Evolutionary conservation across 768 basidiomycete species (phyloP).

Genomic region (Leccinum incarnatum): DNA sequence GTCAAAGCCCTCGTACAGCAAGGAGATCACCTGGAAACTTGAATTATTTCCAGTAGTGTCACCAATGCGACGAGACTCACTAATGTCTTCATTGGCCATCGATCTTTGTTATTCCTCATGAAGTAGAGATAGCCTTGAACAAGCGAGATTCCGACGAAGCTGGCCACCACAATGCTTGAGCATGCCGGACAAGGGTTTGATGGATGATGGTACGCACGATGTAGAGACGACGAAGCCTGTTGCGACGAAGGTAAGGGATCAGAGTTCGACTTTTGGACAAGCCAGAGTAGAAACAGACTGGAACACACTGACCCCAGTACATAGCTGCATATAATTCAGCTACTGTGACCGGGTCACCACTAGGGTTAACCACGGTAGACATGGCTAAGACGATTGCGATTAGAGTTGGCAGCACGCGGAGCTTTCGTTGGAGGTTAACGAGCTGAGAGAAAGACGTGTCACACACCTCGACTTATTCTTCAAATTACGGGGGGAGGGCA

Average conservation of each 20-base stretch:
- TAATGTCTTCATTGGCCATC: slow-evolving; percentile 12
- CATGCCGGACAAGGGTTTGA: not conserved
- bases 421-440: not conserved
- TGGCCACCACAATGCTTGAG: not conserved
- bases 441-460: not conserved
- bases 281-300: not conserved
- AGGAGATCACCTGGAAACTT: slow-evolving; percentile 9
- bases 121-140: slow-evolving; percentile 22
- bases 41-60: not conserved
- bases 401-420: not conserved
- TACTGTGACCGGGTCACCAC: slow-evolving; percentile 1
- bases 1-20: slow-evolving; percentile 11
- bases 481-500: not conserved
- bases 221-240: slow-evolving; percentile 17
- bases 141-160: slow-evolving; percentile 20
- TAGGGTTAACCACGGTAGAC: slow-evolving; percentile 3
- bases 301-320: slow-evolving; percentile 15
- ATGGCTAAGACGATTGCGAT: not conserved
- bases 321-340: slow-evolving; percentile 14
- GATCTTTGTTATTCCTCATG: slow-evolving; percentile 13
- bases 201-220: slow-evolving; percentile 5
- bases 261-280: not conserved
- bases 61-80: slow-evolving; percentile 3
- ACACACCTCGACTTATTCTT: not conserved
- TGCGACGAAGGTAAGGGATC: not conserved